phyloP scores from a whole-genome alignment of 805 yeast species.

The Sugiyamaella chiloensis region DNA sequence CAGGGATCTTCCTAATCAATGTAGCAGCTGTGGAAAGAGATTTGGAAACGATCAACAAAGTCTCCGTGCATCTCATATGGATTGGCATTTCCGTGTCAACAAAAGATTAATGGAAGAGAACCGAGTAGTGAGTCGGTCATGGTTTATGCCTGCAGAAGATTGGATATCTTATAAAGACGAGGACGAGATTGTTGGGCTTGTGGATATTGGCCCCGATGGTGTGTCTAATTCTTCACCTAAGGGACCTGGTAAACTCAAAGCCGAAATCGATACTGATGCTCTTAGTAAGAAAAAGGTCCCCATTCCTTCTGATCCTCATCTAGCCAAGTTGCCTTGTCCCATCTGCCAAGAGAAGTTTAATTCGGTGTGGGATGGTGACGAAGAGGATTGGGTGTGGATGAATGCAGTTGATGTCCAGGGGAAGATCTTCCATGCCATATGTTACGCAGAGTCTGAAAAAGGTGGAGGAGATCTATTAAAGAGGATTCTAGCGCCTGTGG shows the following conservation, averaged over 20 bases:
- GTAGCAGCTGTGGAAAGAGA: conserved; percentile 87
- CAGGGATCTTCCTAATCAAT: conserved; percentile 68
- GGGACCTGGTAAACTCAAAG: conserved; percentile 2
- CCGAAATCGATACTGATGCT: conserved; percentile 30
- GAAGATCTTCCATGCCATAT: conserved; percentile 60
- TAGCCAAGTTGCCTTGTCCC: conserved; percentile 59
- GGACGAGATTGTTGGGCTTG: conserved; percentile 47
- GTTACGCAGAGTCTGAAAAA: conserved; percentile 58
- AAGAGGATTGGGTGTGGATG: conserved; percentile 81
- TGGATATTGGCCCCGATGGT: conserved; percentile 20
- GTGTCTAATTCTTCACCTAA: conserved; percentile 1
- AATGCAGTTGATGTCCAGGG: conserved; percentile 54
- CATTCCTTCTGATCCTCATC: conserved; percentile 62
- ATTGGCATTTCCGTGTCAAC: conserved; percentile 94
- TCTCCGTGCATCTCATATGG: conserved; percentile 66
- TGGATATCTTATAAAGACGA: conserved; percentile 75
- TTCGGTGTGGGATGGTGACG: conserved; percentile 67
- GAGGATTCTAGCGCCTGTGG: conserved; percentile 8
- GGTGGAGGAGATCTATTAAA: conserved; percentile 13
- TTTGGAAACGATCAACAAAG: conserved; percentile 55
- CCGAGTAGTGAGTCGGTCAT: conserved; percentile 64
- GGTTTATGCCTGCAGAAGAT: conserved; percentile 71
- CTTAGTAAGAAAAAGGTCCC: conserved; percentile 51
- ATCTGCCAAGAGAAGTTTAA: conserved; percentile 64
- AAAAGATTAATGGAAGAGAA: conserved; percentile 56